Base-by-base conservation (phyloP, 1,139 yeast genomes). In the Kodamaea alishanica region DNA sequence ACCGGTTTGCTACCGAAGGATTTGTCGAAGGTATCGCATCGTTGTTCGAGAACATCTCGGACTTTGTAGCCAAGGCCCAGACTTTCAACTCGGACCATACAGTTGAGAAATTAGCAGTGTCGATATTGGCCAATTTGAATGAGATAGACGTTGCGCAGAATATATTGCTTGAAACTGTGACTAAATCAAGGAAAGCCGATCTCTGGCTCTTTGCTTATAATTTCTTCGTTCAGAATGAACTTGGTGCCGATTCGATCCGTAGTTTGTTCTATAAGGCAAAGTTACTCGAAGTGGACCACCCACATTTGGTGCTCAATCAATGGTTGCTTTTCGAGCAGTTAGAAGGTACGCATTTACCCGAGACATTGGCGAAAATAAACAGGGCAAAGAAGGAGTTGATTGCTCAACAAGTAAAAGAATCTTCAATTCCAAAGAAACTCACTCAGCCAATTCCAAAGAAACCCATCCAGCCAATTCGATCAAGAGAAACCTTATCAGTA, bases 401-500 rank as follows among this genome's bases (percentile, higher is more conserved):
- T 4, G 3, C 20, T 15, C 20, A 4, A 15, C 20, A 15, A 15
- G 26, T 24, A 20, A 22, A 33, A 25, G 29, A 25, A n/a, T 15
- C 20, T 15, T 10, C 28, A 8, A n/a, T 8, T 6, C 34, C 6
- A 26, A 29, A 10, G 28, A 27, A 10, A 9, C 11, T 12, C 20
- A 23, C 6, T 4, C 25, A 12, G 32, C 27, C 8, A 27, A 28
- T 33, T 10, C 9, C 7, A 12, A 23, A 26, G 32, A 20, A 10
- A 11, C n/a, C 15, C 8, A 20, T 20, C 5, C 40, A 36, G 15
- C 11, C 33, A 2, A 24, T 39, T 1, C 62, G 89, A 44, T 79
- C 80, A 42, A 65, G 92, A 41, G 92, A 84, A 54, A 65, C 72
- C 30, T 61, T 63, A 11, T 65, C 82, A 0, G 67, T 83, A 0